Conservation (phyloP, 805 yeast species). For the Candida nitratophila region DNA sequence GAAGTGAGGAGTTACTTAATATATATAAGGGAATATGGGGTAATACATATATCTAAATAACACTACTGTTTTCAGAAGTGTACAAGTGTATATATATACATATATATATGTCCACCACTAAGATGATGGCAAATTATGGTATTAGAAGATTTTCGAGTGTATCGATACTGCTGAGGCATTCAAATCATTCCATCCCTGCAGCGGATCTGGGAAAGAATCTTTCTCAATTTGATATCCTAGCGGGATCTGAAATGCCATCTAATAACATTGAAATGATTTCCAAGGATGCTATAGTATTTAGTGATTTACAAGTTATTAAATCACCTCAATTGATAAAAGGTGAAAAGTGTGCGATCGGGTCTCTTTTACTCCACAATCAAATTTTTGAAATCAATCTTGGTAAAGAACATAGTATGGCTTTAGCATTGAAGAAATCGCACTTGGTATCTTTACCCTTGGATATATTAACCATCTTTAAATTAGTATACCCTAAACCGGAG, state of each 20-base stretch:
- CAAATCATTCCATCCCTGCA: constrained; percentile 22
- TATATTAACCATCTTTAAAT: constrained; percentile 41
- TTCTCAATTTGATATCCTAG: constrained; percentile 38
- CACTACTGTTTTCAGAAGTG: too few relatives aligned
- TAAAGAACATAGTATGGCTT: constrained; percentile 20
- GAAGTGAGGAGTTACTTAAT: too few relatives aligned
- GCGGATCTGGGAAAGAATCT: constrained; percentile 29
- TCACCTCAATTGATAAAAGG: constrained; percentile 9
- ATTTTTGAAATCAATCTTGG: constrained; percentile 54
- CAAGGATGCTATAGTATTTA: constrained; percentile 49
- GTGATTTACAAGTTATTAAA: not conserved
- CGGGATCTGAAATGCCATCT: constrained; percentile 34
- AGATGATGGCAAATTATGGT: too few relatives aligned
- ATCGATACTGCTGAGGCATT: constrained; percentile 7
- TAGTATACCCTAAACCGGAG: constrained; percentile 73
- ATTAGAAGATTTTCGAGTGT: constrained; percentile 9
- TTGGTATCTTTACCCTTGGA: constrained; percentile 44
- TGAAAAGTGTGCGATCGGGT: constrained; percentile 34
- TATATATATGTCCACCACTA: too few relatives aligned
- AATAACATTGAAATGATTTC: constrained; percentile 47
- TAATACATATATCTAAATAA: too few relatives aligned
- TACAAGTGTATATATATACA: too few relatives aligned
- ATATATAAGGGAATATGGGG: too few relatives aligned
- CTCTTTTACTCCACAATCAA: constrained; percentile 48
- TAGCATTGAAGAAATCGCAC: constrained; percentile 14